Base-by-base conservation (phyloP, 805 yeast species). In the Priceomyces fermenticarens region DNA sequence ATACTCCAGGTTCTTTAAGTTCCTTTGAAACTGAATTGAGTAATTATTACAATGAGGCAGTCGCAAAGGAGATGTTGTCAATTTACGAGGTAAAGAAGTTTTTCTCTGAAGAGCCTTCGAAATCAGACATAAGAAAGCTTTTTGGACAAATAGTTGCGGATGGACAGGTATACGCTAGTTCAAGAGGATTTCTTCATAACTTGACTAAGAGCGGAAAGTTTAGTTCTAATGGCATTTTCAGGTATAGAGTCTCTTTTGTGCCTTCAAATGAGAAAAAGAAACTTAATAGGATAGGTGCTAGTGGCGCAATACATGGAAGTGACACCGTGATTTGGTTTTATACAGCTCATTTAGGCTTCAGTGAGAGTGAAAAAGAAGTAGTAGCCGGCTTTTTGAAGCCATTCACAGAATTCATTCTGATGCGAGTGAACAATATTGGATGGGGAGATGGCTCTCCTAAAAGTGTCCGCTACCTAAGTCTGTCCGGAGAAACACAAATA, bases 81-180 rank as follows among this genome's bases (percentile, higher is more conserved):
- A 44, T 61, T 34, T 54, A 62, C 38, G 42, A 46, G 30, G 36
- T 36, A 43, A 10, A 30, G 4, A 30, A 30, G 11, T 17, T 36
- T 13, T 12, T 29, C 4, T 25, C 29, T n/a, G 20, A 16, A n/a
- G 17, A 13, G 8, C 39, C 39, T 3, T 20, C 30, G 9, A 15
- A 40, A 25, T 56, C 43, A 33, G 36, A 52, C 9, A 31, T 57
- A 30, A 48, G 54, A 31, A 39, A 47, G 11, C 43, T 54, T 3
- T 68, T 57, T 49, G 73, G 72, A 17, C 48, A 51, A 10, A 65
- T 65, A 25, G 53, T 62, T 16, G 60, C 66, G 9, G 72, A 65
- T 46, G 63, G 65, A 4, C 73, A 68, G 44, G 69, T 68, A 6
- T 61, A 67, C 44, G 60, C 62, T 8, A 63, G 71, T 2, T 48